Evolutionary conservation across 192 early-diverging fungal genomes (phyloP).

Genomic region (Lobosporangium transversale): DNA sequence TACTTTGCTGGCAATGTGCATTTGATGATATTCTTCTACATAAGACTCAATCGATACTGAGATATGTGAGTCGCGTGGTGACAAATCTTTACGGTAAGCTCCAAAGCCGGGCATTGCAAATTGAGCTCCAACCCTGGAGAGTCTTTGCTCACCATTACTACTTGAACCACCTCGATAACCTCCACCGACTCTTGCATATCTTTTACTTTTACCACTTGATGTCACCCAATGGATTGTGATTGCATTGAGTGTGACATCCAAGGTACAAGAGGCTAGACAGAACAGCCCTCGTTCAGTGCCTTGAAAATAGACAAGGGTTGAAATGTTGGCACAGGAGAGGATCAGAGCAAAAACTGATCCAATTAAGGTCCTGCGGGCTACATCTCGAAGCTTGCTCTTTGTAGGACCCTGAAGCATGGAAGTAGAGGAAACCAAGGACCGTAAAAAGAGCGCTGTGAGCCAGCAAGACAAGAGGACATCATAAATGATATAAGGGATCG

Average conservation of each 20-base stretch:
- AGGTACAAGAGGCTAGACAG: constrained; percentile 55
- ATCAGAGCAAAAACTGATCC: constrained; percentile 51
- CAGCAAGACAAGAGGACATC: constrained; percentile 28
- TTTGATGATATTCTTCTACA: constrained; percentile 40
- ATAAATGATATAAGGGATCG: constrained; percentile 23
- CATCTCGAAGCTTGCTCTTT: constrained; percentile 25
- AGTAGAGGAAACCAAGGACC: constrained; percentile 26
- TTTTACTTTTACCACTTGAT: constrained; percentile 8
- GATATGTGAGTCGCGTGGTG: constrained; percentile 23
- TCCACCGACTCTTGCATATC: too few relatives aligned
- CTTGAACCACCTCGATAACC: background rate
- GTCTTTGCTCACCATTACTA: background rate
- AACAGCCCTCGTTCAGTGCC: constrained; percentile 56
- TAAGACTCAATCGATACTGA: constrained; percentile 41
- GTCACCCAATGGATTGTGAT: constrained; percentile 61
- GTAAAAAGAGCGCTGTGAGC: constrained; percentile 35
- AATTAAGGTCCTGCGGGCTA: constrained; percentile 52
- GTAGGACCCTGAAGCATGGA: constrained; percentile 41
- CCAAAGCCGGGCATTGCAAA: constrained; percentile 9
- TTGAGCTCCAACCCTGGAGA: background rate
- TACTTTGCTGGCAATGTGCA: constrained; percentile 20
- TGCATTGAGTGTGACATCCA: constrained; percentile 61
- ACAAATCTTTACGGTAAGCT: background rate
- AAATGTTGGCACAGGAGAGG: constrained; percentile 53
- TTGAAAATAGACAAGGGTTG: constrained; percentile 34